Percentiles rank a stretch among this genome's conserved stretches.
These are phyloP conservation scores for Diaporthe sp. DNA, from an alignment of 2,329 filamentous ascomycete genomes.

Conservation along the genomic window DNA sequence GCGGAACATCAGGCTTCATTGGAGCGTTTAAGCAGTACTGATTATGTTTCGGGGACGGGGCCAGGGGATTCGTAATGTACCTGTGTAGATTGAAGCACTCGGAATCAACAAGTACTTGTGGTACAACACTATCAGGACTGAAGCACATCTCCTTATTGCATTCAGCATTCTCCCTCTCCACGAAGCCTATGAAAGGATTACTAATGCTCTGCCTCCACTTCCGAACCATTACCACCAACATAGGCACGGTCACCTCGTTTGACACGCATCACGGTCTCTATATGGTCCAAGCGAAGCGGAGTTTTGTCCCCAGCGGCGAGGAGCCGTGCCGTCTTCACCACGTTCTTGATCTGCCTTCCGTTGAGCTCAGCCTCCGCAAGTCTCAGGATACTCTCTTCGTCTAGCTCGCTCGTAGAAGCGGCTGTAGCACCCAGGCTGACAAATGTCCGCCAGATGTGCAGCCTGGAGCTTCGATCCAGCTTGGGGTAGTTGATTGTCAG, in stretches of 20 bases:
- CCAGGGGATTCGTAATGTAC: too few relatives aligned
- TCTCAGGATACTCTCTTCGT: not conserved
- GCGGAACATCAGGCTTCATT: too few relatives aligned
- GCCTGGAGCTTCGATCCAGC: slow-evolving; percentile 46
- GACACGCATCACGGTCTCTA: not conserved
- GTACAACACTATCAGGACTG: too few relatives aligned
- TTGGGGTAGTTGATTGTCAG: slow-evolving; percentile 50
- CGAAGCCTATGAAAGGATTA: not conserved
- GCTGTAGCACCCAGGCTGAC: too few relatives aligned
- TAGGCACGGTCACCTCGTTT: not conserved
- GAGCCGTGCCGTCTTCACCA: slow-evolving; percentile 44
- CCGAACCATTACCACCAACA: not conserved
- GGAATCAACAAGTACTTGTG: too few relatives aligned
- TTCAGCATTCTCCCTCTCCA: not conserved
- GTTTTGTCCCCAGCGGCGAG: not conserved
- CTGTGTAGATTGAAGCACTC: too few relatives aligned
- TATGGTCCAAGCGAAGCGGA: not conserved
- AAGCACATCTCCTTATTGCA: too few relatives aligned
- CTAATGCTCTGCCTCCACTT: not conserved
- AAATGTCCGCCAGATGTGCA: slow-evolving; percentile 54
- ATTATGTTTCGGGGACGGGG: too few relatives aligned
- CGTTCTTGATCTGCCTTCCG: slow-evolving; percentile 49
- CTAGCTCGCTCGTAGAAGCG: not conserved
- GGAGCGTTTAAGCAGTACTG: too few relatives aligned
- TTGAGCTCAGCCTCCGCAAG: slow-evolving; percentile 41